Evolutionary conservation across 257 asterid genomes (phyloP).

Genomic region (Gentiana straminea): DNA sequence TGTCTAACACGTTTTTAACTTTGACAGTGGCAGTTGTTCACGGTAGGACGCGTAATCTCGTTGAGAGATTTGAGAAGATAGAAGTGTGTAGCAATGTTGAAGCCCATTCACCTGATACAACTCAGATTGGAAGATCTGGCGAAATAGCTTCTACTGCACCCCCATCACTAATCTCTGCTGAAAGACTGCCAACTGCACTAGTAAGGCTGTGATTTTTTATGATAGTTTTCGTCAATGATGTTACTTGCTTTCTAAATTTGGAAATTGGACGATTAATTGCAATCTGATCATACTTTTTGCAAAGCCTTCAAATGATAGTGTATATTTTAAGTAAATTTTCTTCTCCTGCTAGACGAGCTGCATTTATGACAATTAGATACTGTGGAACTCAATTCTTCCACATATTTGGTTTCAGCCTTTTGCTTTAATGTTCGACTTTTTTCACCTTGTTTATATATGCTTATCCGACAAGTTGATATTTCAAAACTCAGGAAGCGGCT

Average conservation of each 20-base stretch:
- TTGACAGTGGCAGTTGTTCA: conserved; percentile 62
- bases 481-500: no score
- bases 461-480: no score
- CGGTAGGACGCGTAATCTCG: conserved; percentile 93
- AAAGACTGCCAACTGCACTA: conserved; percentile 5
- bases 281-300: not conserved
- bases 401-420: no score
- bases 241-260: not conserved
- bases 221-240: not conserved
- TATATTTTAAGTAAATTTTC: not conserved
- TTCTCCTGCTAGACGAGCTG: not conserved
- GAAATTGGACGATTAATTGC: not conserved
- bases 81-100: conserved; percentile 44
- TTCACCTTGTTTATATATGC: no score
- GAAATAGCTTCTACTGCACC: conserved; percentile 11
- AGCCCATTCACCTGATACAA: conserved; percentile 21
- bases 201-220: conserved; percentile 1
- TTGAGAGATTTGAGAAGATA: conserved; percentile 80
- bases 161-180: conserved; percentile 6
- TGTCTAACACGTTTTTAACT: conserved; percentile 14
- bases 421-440: no score
- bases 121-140: conserved; percentile 10
- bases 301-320: not conserved
- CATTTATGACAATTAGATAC: no score
- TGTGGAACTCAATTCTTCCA: no score